Base-by-base conservation (phyloP, 2,329 filamentous ascomycete genomes). In the Hypomyces rosellus region DNA sequence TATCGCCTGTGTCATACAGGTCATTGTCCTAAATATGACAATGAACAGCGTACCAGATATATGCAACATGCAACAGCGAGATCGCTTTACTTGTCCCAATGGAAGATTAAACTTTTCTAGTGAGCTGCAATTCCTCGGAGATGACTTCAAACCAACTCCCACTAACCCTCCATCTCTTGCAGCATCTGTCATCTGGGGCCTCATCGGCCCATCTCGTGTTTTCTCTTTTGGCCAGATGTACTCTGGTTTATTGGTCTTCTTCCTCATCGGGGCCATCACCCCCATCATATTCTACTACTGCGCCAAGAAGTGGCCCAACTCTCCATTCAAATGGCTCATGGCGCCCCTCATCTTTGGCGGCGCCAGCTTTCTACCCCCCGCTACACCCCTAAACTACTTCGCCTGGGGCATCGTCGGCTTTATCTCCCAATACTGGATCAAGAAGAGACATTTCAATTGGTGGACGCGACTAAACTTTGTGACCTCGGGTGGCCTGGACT, bases 381-480 rank as follows among this genome's bases (percentile, higher is more conserved):
- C 86, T 3, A 86, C 85, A 0, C 85, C 85, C 0, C 76, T 89
- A 52, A 88, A 86, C 67, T 89, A 88, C 63, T 77, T 86, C 34
- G 76, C 78, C n/a, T 89, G 86, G 85, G 84, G 82, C 15, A 69
- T 85, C 50, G 82, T 89, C 3, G 86, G 86, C 30, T 82, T 80
- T 57, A 54, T 86, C 33, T 89, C 89, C 72, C 85, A 89, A 64
- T 81, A 80, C 64, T 75, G 72, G 60, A 78, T 89, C 62, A 81
- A 82, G 65, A 78, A 78, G 60, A 74, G 75, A 13, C 75, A 80
- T 63, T 81, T 81, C 54, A 76, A 70, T 25, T 89, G 86, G 86
- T 89, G 86, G 86, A 80, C 78, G 65, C 75, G 83, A 22, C 79
- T 87, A 61, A 89, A 88, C 69, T 89, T 86, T 59, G 68, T 89